These are phyloP conservation scores for Amauroascus niger DNA, from an alignment of 2,329 filamentous ascomycete species.

Conservation along the genomic window DNA sequence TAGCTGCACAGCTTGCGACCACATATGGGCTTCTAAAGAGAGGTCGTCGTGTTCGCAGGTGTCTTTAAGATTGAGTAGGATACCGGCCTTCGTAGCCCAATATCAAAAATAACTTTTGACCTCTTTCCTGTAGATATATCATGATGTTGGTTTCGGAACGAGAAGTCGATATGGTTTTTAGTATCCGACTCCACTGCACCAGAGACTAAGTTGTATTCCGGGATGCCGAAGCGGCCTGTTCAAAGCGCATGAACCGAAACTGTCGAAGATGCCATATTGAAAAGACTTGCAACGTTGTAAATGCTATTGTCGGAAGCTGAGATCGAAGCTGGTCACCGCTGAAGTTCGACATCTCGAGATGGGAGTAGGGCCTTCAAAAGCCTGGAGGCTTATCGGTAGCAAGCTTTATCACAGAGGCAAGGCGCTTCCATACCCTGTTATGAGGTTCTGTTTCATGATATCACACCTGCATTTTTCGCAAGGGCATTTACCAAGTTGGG, in stretches of 20 bases:
- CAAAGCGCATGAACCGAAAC: not conserved
- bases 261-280: not conserved
- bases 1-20: conserved; percentile 27
- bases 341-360: too few species aligned
- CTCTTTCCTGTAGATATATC: conserved; percentile 8
- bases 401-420: not conserved
- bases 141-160: not conserved
- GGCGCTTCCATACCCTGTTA: not conserved
- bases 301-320: too few species aligned
- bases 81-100: conserved; percentile 24
- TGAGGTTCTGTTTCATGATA: not conserved
- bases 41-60: conserved; percentile 22
- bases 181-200: not conserved
- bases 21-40: conserved; percentile 22
- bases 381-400: too few species aligned
- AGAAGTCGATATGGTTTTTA: not conserved
- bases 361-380: too few species aligned
- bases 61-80: conserved; percentile 18
- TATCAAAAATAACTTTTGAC: conserved; percentile 24
- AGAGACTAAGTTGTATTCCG: not conserved
- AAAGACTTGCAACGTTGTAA: too few species aligned
- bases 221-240: not conserved
- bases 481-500: not conserved
- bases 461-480: not conserved
- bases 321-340: too few species aligned